Evolutionary conservation across 2,329 filamentous ascomycete species (phyloP), one percentile per base, ranked within the genome.

Genomic region (Emericellopsis cladophorae): DNA sequence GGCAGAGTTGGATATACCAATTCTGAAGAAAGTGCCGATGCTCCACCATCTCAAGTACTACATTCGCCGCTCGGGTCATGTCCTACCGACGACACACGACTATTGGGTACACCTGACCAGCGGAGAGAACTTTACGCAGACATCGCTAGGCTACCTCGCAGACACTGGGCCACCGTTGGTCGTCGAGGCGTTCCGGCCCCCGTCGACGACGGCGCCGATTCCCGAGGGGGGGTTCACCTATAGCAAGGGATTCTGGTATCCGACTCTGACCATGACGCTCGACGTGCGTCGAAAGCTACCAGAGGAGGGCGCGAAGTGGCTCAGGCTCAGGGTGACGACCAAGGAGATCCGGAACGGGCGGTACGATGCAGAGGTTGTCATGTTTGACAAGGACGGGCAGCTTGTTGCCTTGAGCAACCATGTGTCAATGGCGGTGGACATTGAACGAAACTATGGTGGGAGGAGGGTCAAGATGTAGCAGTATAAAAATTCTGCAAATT

Each of bases 261-360:
- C 84, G 0, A 93, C 85, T 0, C 58, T 93, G 2, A 63, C 79
- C 15, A 60, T 92, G 54, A 87, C 84, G 54, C 51, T 93, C 18
- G 85, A 93, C 46, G 65, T 88, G 32, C 92, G 90, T 65, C 84
- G 81, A 54, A 57, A 68, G 7, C 55, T 93, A 36, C 83, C 84
- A 0, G 60, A 63, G 4, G 72, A 74, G 34, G 84, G 85, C 0
- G 75, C 76, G 1, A 78, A 85, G 54, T 92, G 82, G 79, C 54
- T 93, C 40, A 80, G 80, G 50, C 65, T 79, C 33, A 68, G 83
- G 26, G 67, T 80, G 11, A 67, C 72, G 41, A 68, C 77, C 5
- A 88, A 85, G 59, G 64, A 69, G 56, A 74, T 89, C 34, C 70
- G 68, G 48, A 79, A 86, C 47, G 85, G 85, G 1, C 66, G 81